A percentile compares a stretch with the other conserved stretches of the same genome.
Conservation (phyloP, 345 rosid species). For the Zanthoxylum bungeanum region DNA sequence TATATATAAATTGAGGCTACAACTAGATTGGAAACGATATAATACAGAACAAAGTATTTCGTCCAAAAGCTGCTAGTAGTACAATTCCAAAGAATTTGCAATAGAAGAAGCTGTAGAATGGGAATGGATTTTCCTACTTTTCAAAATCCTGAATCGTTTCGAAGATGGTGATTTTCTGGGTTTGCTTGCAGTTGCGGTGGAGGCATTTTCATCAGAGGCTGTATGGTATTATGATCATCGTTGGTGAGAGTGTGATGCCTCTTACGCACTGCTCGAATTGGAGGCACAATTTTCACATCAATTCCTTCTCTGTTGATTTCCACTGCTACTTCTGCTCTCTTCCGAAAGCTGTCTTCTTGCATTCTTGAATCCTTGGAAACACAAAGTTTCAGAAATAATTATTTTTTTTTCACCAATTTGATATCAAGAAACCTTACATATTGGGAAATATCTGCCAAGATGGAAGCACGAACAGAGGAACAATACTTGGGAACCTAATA, state of each 20-base stretch:
- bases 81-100: background rate
- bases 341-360: conserved; percentile 31
- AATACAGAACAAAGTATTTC: background rate
- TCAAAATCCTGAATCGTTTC: conserved; percentile 53
- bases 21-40: background rate
- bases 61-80: conserved; percentile 6
- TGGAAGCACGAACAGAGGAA: background rate
- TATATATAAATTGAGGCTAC: conserved; percentile 2
- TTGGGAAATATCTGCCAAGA: background rate
- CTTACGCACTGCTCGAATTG: conserved; percentile 47
- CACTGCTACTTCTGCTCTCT: conserved; percentile 25
- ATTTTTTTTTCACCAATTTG: too few relatives aligned
- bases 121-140: background rate
- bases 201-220: conserved; percentile 32
- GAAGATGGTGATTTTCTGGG: conserved; percentile 38
- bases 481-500: background rate
- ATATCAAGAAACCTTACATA: background rate
- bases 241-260: conserved; percentile 56
- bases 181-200: conserved; percentile 23
- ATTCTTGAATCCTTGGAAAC: conserved; percentile 37
- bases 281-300: conserved; percentile 14
- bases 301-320: conserved; percentile 23
- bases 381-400: too few relatives aligned
- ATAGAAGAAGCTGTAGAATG: background rate
- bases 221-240: conserved; percentile 25